Conservation (phyloP, 2,329 filamentous ascomycete species). For the Didymella pomorum region DNA sequence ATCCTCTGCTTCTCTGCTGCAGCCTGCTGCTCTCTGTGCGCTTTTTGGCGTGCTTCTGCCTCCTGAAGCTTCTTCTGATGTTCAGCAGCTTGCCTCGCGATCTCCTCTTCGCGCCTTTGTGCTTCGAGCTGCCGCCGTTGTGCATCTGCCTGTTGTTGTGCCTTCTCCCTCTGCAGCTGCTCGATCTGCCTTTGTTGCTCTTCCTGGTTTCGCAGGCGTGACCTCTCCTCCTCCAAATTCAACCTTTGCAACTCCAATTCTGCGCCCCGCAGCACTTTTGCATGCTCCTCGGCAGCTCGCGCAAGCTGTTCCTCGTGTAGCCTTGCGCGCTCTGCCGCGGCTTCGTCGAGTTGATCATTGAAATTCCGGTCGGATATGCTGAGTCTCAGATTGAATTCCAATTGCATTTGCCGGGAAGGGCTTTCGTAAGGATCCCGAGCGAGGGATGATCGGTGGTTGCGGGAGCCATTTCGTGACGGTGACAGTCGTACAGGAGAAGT, state of each 20-base stretch:
- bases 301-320: slow-evolving; percentile 72
- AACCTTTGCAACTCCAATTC: slow-evolving; percentile 62
- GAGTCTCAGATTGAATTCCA: slow-evolving; percentile 55
- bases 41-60: slow-evolving; percentile 41
- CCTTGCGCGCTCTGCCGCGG: slow-evolving; percentile 68
- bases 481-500: slow-evolving; percentile 45
- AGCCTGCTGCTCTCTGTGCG: slow-evolving; percentile 43
- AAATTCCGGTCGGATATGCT: slow-evolving; percentile 56
- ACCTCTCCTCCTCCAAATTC: slow-evolving; percentile 52
- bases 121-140: slow-evolving; percentile 46
- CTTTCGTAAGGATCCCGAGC: slow-evolving; percentile 41
- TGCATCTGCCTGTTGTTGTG: slow-evolving; percentile 52
- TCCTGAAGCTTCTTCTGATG: slow-evolving; percentile 41
- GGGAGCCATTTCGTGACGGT: slow-evolving; percentile 38
- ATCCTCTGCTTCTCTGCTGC: slow-evolving; percentile 37
- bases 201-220: slow-evolving; percentile 45
- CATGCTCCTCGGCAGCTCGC: slow-evolving; percentile 71
- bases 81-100: slow-evolving; percentile 37
- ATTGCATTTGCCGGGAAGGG: slow-evolving; percentile 45
- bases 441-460: slow-evolving; percentile 35
- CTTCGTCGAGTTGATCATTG: slow-evolving; percentile 67
- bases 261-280: slow-evolving; percentile 66
- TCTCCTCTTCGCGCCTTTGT: slow-evolving; percentile 45
- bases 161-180: slow-evolving; percentile 54
- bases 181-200: slow-evolving; percentile 51